Percentiles rank a stretch among this genome's conserved stretches.
Evolutionary conservation across 306 rosid species (phyloP).

Genomic region (Ochetophila trinervis): DNA sequence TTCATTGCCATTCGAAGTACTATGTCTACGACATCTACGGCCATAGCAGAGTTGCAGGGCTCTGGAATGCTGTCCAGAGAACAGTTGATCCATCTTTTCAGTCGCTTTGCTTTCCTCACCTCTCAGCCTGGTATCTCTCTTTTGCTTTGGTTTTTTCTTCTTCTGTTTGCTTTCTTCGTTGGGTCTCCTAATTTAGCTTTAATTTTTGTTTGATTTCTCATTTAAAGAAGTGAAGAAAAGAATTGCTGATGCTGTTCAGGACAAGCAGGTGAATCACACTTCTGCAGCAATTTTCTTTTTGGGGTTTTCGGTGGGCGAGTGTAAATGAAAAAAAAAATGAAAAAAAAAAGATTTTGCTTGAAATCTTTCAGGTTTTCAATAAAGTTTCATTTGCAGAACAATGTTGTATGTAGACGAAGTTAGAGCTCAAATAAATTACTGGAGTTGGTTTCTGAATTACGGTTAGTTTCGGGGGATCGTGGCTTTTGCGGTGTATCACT

Average conservation of each 20-base stretch:
- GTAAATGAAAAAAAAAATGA: too few relatives aligned
- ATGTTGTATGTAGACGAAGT: too few relatives aligned
- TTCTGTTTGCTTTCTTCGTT: neutral
- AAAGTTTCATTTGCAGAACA: too few relatives aligned
- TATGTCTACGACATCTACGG: slow-evolving; percentile 18
- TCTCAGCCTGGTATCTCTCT: slow-evolving; percentile 56
- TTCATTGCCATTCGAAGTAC: too few relatives aligned
- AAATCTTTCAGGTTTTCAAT: too few relatives aligned
- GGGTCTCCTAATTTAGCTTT: neutral
- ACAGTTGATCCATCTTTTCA: slow-evolving; percentile 65
- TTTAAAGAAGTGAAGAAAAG: slow-evolving; percentile 67
- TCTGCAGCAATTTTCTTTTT: neutral
- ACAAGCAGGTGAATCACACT: slow-evolving; percentile 54
- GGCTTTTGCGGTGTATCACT: too few relatives aligned
- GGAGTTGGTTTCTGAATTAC: too few relatives aligned
- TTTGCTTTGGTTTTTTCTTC: neutral
- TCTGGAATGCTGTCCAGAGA: slow-evolving; percentile 46
- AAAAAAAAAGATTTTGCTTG: too few relatives aligned
- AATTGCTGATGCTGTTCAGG: slow-evolving; percentile 63
- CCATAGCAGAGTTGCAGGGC: slow-evolving; percentile 24
- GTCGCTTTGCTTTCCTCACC: slow-evolving; percentile 55
- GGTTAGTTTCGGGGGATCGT: too few relatives aligned
- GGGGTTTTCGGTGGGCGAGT: neutral
- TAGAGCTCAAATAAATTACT: too few relatives aligned
- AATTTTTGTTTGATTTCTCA: neutral